Percentiles rank a stretch among this genome's conserved stretches.
Conservation (phyloP, 257 asterid species). For the Nyctanthes arbortristis region DNA sequence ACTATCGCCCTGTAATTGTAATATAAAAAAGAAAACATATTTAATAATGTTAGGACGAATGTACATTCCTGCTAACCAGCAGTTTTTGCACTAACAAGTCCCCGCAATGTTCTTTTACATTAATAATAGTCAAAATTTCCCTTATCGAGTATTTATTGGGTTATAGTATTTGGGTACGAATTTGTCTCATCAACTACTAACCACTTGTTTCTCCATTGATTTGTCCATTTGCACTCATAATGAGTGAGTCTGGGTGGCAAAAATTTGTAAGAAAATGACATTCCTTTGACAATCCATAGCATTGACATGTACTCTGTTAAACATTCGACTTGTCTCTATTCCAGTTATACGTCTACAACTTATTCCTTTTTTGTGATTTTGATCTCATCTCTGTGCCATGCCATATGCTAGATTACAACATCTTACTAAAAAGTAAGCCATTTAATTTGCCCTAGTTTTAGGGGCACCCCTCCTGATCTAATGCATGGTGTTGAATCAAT, state of each 20-base stretch:
- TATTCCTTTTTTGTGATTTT: too few relatives aligned
- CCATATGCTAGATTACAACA: neutral
- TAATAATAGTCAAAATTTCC: neutral
- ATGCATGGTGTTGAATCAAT: neutral
- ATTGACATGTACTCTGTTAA: neutral
- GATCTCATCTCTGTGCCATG: neutral
- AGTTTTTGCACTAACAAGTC: neutral
- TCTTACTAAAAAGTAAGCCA: too few relatives aligned
- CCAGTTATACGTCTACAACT: neutral
- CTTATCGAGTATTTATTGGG: too few relatives aligned
- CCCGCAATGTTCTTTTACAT: neutral
- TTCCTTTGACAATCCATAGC: neutral
- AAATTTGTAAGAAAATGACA: constrained; percentile 12
- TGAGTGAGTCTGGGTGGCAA: neutral
- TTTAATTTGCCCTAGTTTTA: constrained; percentile 20
- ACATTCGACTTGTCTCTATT: neutral
- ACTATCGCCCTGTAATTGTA: too few relatives aligned
- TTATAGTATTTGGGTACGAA: too few relatives aligned
- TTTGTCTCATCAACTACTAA: neutral
- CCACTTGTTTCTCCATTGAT: constrained; percentile 17
- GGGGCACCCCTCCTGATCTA: neutral
- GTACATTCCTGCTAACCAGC: neutral
- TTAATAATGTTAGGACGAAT: neutral
- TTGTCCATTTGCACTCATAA: constrained; percentile 6
- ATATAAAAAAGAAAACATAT: too few relatives aligned